A percentile compares a stretch with the other conserved stretches of the same genome.
Evolutionary conservation across 148 eudicot species (phyloP).

Genomic region (Amaranthus hypochondriacus): DNA sequence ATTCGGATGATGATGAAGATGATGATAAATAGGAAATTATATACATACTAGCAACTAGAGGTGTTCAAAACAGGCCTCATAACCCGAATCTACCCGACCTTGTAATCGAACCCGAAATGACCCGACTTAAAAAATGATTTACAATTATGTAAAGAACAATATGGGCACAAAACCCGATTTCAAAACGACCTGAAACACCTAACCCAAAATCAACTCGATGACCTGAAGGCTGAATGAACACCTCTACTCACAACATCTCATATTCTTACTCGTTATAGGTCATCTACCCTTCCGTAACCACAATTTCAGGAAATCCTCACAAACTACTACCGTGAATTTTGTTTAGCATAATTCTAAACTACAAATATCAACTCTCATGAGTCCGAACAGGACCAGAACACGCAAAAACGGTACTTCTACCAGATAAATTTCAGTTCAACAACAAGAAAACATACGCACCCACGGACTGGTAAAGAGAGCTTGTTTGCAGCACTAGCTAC

Average conservation of each 20-base stretch:
- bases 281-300: background rate
- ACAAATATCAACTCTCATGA: background rate
- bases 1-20: too few relatives aligned
- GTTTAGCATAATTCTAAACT: background rate
- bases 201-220: background rate
- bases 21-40: too few relatives aligned
- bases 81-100: too few relatives aligned
- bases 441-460: constrained; percentile 39
- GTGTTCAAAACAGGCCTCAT: too few relatives aligned
- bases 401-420: background rate
- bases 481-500: constrained; percentile 70
- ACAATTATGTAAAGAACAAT: too few relatives aligned
- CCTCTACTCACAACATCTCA: background rate
- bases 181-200: too few relatives aligned
- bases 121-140: too few relatives aligned
- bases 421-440: background rate
- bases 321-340: background rate
- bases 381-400: background rate
- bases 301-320: background rate
- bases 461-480: constrained; percentile 76
- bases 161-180: too few relatives aligned
- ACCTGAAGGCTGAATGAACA: background rate
- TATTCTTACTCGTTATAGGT: background rate
- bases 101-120: too few relatives aligned
- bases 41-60: too few relatives aligned